Conservation (phyloP, 75 land plant species). For the Pinus tabuliformis region DNA sequence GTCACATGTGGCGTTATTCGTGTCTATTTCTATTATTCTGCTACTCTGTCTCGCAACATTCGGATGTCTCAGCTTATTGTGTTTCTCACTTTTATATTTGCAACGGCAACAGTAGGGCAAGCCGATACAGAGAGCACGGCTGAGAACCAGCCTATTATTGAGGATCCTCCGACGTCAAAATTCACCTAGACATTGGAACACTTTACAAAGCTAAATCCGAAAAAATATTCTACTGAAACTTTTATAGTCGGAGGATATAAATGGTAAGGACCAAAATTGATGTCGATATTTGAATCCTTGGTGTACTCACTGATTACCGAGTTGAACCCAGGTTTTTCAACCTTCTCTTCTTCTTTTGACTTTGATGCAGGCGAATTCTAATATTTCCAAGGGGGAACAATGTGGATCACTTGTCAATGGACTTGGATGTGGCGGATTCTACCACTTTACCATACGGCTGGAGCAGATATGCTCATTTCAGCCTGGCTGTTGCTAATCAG, state of each 20-base stretch:
- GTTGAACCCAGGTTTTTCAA: neutral
- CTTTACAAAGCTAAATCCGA: constrained; percentile 31
- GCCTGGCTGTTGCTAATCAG: constrained; percentile 45
- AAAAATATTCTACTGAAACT: constrained; percentile 48
- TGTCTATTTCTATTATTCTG: too few relatives aligned
- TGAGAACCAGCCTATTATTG: constrained; percentile 38
- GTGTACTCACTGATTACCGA: too few relatives aligned
- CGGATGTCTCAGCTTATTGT: too few relatives aligned
- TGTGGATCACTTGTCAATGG: constrained; percentile 50
- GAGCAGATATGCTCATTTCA: constrained; percentile 59
- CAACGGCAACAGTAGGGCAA: too few relatives aligned
- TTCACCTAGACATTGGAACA: constrained; percentile 44
- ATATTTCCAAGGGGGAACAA: constrained; percentile 54
- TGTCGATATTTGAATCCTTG: neutral
- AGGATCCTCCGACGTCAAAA: constrained; percentile 50
- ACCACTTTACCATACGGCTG: constrained; percentile 40
- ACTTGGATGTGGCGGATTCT: constrained; percentile 58
- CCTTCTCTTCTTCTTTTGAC: neutral
- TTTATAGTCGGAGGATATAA: constrained; percentile 47
- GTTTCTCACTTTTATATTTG: too few relatives aligned
- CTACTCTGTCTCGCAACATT: too few relatives aligned
- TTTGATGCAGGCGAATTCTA: constrained; percentile 47
- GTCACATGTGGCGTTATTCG: too few relatives aligned
- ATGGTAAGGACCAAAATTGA: constrained; percentile 15
- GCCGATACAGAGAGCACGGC: constrained; percentile 19